Percentiles rank a stretch among this genome's conserved stretches.
phyloP scores from a whole-genome alignment of 345 rosid species.

The Populus deltoides region DNA sequence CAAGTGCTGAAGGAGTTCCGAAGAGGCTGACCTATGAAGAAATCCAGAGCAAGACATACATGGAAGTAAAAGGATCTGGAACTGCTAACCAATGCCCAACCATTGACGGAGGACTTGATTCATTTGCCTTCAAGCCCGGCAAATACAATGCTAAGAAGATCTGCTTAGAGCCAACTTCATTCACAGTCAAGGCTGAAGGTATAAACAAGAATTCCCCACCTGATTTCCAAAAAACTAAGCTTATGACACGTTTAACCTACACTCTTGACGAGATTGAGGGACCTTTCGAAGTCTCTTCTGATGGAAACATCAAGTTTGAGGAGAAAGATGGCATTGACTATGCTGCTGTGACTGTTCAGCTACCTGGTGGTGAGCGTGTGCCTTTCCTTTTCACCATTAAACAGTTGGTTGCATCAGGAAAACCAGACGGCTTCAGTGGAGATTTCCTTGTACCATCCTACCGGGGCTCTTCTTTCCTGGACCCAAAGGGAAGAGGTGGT shows the following conservation, averaged over 20 bases:
- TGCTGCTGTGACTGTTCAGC: constrained; percentile 82
- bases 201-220: constrained; percentile 80
- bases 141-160: constrained; percentile 81
- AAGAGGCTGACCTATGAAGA: constrained; percentile 89
- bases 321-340: constrained; percentile 90
- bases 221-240: constrained; percentile 90
- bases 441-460: constrained; percentile 75
- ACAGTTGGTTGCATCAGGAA: constrained; percentile 76
- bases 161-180: constrained; percentile 94
- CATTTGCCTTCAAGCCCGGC: constrained; percentile 75
- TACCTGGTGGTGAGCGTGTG: constrained; percentile 84
- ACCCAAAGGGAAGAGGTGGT: constrained; percentile 92
- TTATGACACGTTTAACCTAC: constrained; percentile 96
- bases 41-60: constrained; percentile 92
- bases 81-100: constrained; percentile 94
- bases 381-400: constrained; percentile 90
- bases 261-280: constrained; percentile 96
- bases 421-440: constrained; percentile 69
- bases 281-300: constrained; percentile 74
- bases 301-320: constrained; percentile 61
- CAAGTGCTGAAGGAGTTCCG: constrained; percentile 79
- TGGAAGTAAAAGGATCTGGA: constrained; percentile 95
- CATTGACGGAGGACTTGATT: constrained; percentile 69
- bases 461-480: constrained; percentile 83
- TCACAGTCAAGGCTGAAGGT: constrained; percentile 90